These are phyloP conservation scores for Berberis thunbergii DNA, from an alignment of 164 flowering plant species.

Conservation along the genomic window DNA sequence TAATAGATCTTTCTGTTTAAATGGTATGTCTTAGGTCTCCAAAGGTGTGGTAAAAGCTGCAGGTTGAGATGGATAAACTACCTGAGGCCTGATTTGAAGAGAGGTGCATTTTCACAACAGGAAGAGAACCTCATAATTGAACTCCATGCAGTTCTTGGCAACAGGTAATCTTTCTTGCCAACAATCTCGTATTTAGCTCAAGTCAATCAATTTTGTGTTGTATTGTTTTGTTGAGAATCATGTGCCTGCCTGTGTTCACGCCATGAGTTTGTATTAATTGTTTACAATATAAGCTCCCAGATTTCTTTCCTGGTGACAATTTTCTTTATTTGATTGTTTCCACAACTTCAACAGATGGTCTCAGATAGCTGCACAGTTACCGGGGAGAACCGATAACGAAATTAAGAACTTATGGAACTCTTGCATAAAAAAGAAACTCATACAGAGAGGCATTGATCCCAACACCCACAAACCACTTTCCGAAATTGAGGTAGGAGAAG, in stretches of 20 bases:
- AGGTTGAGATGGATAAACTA: constrained; percentile 84
- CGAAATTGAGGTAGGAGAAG: constrained; percentile 41
- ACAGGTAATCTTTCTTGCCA: constrained; percentile 35
- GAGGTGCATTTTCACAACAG: constrained; percentile 73
- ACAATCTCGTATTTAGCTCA: too few species aligned
- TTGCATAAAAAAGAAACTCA: constrained; percentile 78
- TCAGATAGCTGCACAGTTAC: constrained; percentile 84
- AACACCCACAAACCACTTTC: constrained; percentile 74
- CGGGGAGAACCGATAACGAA: constrained; percentile 89
- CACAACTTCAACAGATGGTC: constrained; percentile 61
- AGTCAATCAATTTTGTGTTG: neutral
- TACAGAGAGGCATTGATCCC: constrained; percentile 89
- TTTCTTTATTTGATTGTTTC: neutral
- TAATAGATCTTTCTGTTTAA: neutral
- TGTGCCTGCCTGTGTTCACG: too few species aligned
- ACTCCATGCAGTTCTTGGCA: constrained; percentile 79
- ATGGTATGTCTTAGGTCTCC: constrained; percentile 34
- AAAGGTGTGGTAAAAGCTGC: constrained; percentile 88
- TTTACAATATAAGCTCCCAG: too few species aligned
- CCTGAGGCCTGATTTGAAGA: constrained; percentile 80
- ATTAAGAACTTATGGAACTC: constrained; percentile 95
- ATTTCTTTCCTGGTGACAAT: too few species aligned
- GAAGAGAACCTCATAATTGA: constrained; percentile 78
- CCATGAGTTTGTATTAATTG: too few species aligned
- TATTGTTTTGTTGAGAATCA: neutral